phyloP scores from a whole-genome alignment of 2,329 filamentous ascomycete genomes.

The Aplosporella prunicola region DNA sequence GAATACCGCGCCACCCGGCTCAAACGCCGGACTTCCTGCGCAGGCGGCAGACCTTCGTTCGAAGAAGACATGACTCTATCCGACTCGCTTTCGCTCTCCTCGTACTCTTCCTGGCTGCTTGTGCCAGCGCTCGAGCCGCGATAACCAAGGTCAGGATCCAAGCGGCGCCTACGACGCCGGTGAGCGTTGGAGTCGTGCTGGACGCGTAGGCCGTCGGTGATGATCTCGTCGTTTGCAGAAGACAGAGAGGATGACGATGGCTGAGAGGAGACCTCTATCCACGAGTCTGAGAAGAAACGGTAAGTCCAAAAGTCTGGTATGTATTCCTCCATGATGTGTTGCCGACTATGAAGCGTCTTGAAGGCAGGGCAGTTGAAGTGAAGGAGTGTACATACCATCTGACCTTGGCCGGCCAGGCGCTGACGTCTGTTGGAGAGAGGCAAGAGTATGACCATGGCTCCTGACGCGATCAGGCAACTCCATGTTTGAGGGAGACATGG shows the following conservation, averaged over 20 bases:
- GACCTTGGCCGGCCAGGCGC: slow-evolving; percentile 9
- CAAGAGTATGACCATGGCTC: slow-evolving; percentile 1
- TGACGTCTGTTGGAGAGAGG: background rate
- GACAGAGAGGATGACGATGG: slow-evolving; percentile 90
- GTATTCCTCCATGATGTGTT: slow-evolving; percentile 11
- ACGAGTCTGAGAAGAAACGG: slow-evolving; percentile 55
- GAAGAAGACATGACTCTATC: slow-evolving; percentile 60
- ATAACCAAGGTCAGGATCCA: slow-evolving; percentile 19
- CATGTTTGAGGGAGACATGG: slow-evolving; percentile 2
- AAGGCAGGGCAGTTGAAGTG: background rate
- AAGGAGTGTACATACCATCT: slow-evolving; percentile 8
- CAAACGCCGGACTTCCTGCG: slow-evolving; percentile 22
- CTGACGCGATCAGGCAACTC: slow-evolving; percentile 4
- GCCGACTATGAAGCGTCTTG: background rate
- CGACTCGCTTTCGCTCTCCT: slow-evolving; percentile 85
- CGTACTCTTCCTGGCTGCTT: slow-evolving; percentile 90
- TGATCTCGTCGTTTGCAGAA: slow-evolving; percentile 74
- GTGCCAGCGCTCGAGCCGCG: slow-evolving; percentile 29
- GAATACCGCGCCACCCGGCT: slow-evolving; percentile 20
- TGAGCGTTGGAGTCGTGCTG: slow-evolving; percentile 54
- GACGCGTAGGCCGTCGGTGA: slow-evolving; percentile 77
- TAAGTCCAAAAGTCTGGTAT: slow-evolving; percentile 12
- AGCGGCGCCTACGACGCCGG: slow-evolving; percentile 43
- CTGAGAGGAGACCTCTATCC: slow-evolving; percentile 88
- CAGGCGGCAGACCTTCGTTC: slow-evolving; percentile 45